Percentiles rank a stretch among this genome's conserved stretches.
phyloP scores from a whole-genome alignment of 164 flowering plant species.

The Malania oleifera region DNA sequence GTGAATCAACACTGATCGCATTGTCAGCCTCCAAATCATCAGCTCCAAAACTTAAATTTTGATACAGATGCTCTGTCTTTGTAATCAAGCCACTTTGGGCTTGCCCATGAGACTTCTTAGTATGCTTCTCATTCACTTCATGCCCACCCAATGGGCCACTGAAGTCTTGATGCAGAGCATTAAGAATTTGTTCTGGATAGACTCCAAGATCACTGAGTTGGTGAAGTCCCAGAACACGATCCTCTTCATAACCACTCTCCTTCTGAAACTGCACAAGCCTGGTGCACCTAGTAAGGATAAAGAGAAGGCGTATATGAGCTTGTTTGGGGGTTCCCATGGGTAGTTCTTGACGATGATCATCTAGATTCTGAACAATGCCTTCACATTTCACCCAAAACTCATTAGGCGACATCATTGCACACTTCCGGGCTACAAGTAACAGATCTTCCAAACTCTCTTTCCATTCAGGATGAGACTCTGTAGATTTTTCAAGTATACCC shows the following conservation, averaged over 20 bases:
- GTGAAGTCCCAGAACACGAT: constrained; percentile 67
- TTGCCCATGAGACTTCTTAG: constrained; percentile 29
- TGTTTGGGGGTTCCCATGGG: constrained; percentile 78
- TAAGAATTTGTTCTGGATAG: constrained; percentile 57
- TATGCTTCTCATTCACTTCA: constrained; percentile 31
- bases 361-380: constrained; percentile 80
- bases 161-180: constrained; percentile 21
- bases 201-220: constrained; percentile 96
- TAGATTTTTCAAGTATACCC: constrained; percentile 54
- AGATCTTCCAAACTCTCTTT: constrained; percentile 76
- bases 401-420: constrained; percentile 77
- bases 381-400: constrained; percentile 95
- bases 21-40: constrained; percentile 50
- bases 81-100: constrained; percentile 22
- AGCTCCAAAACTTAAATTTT: constrained; percentile 18
- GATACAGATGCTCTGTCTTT: constrained; percentile 30
- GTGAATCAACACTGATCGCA: constrained; percentile 65
- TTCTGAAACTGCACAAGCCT: constrained; percentile 90
- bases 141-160: constrained; percentile 29
- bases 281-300: constrained; percentile 91
- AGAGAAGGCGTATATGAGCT: constrained; percentile 80
- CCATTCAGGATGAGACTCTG: constrained; percentile 62
- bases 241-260: constrained; percentile 79
- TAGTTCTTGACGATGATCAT: constrained; percentile 91
- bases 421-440: constrained; percentile 60